These are phyloP conservation scores for Incumbomyces delicatus DNA, from an alignment of 2,329 filamentous ascomycete species.

Conservation along the genomic window DNA sequence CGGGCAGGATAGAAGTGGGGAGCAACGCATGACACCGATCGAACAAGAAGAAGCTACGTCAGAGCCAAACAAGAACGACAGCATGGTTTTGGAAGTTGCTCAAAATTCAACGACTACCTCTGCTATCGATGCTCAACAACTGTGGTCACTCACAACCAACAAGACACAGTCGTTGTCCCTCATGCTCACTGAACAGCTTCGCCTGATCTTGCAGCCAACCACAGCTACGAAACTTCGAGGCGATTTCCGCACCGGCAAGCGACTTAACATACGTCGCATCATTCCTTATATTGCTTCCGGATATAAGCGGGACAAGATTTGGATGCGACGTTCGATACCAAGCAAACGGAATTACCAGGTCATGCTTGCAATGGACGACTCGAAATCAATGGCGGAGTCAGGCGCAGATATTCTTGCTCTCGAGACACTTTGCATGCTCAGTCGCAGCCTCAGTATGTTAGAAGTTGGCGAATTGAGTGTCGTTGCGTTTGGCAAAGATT, in stretches of 20 bases:
- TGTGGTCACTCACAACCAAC: constrained; percentile 79
- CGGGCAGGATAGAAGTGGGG: constrained; percentile 19
- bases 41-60: no score
- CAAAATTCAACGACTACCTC: constrained; percentile 42
- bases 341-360: constrained; percentile 95
- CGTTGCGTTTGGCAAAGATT: constrained; percentile 69
- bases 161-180: constrained; percentile 79
- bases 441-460: constrained; percentile 77
- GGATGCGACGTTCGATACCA: constrained; percentile 88
- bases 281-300: constrained; percentile 97
- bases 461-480: constrained; percentile 92
- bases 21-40: no score
- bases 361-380: constrained; percentile 93
- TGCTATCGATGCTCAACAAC: constrained; percentile 53
- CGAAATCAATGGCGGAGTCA: constrained; percentile 81
- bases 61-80: no score
- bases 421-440: constrained; percentile 86
- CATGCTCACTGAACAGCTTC: constrained; percentile 84
- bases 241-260: constrained; percentile 93
- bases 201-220: constrained; percentile 88
- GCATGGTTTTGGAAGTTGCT: constrained; percentile 27
- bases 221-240: constrained; percentile 93
- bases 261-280: constrained; percentile 98
- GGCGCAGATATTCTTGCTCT: constrained; percentile 72
- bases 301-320: constrained; percentile 99